Conservation (phyloP, 1,139 yeast species). For the Blastobotrys serpentis region DNA sequence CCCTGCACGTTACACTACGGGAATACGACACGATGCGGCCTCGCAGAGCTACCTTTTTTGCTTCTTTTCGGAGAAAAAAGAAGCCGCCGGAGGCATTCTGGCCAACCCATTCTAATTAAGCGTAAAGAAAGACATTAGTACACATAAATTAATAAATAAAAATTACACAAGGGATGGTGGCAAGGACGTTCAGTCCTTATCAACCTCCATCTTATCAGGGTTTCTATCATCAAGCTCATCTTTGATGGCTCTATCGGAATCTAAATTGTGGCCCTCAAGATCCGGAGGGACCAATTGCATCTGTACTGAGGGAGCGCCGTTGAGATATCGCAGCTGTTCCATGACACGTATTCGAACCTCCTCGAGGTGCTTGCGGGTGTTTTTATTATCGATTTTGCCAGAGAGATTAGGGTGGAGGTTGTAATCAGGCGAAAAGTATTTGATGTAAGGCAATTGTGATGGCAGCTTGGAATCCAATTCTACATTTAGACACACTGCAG, state of each 20-base stretch:
- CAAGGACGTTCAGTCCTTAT: constrained; percentile 4
- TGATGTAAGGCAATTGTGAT: constrained; percentile 72
- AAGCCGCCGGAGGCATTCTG: too few species aligned
- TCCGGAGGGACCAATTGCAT: constrained; percentile 91
- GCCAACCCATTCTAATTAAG: too few species aligned
- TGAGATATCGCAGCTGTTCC: constrained; percentile 77
- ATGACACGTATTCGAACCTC: constrained; percentile 71
- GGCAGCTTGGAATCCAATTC: constrained; percentile 77
- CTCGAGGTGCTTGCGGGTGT: constrained; percentile 79
- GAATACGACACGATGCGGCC: too few species aligned
- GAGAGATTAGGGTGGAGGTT: constrained; percentile 86
- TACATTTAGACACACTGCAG: constrained; percentile 79
- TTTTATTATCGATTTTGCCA: constrained; percentile 85
- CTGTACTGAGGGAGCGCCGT: constrained; percentile 93
- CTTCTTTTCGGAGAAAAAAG: too few species aligned
- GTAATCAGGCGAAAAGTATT: constrained; percentile 91
- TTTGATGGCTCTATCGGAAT: constrained; percentile 52
- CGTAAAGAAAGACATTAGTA: too few species aligned
- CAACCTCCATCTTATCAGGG: constrained; percentile 12
- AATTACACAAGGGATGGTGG: background rate
- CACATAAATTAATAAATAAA: constrained; percentile 2
- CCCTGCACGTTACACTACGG: too few species aligned
- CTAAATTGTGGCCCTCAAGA: constrained; percentile 60
- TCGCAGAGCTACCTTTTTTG: too few species aligned
- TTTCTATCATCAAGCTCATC: constrained; percentile 26